Percentiles rank a stretch among this genome's conserved stretches.
These are phyloP conservation scores for Echites panduratus DNA, from an alignment of 257 asterid species.

Conservation along the genomic window DNA sequence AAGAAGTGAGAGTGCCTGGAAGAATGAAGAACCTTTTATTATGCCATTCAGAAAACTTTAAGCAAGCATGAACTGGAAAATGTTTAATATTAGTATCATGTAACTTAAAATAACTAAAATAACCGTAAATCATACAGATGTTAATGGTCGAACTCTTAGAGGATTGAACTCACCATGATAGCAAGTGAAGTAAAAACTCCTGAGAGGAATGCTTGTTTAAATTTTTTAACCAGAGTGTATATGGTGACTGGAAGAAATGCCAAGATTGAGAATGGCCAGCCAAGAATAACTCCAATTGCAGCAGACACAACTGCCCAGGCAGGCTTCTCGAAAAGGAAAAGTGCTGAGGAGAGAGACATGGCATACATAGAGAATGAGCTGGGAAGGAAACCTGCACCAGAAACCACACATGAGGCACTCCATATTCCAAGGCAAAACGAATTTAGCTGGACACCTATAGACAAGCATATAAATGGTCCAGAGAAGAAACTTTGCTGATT, in stretches of 20 bases:
- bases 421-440: background rate
- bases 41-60: constrained; percentile 15
- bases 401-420: constrained; percentile 15
- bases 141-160: background rate
- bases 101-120: background rate
- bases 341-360: constrained; percentile 91
- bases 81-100: background rate
- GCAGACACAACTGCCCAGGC: constrained; percentile 80
- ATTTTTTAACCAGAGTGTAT: constrained; percentile 58
- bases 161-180: constrained; percentile 36
- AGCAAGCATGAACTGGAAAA: background rate
- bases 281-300: constrained; percentile 86
- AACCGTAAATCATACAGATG: background rate
- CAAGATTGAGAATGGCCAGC: constrained; percentile 97
- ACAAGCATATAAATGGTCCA: background rate
- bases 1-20: constrained; percentile 63
- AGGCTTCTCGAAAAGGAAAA: constrained; percentile 81
- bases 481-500: background rate
- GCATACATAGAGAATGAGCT: constrained; percentile 97
- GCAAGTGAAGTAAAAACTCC: constrained; percentile 58
- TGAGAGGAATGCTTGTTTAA: constrained; percentile 56
- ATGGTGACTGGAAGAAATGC: constrained; percentile 89
- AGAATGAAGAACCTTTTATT: constrained; percentile 18
- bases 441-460: background rate
- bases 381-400: constrained; percentile 82